Evolutionary conservation across 2,329 filamentous ascomycete species (phyloP), one percentile per base, ranked within the genome.

Genomic region (Cytospora schulzeri): DNA sequence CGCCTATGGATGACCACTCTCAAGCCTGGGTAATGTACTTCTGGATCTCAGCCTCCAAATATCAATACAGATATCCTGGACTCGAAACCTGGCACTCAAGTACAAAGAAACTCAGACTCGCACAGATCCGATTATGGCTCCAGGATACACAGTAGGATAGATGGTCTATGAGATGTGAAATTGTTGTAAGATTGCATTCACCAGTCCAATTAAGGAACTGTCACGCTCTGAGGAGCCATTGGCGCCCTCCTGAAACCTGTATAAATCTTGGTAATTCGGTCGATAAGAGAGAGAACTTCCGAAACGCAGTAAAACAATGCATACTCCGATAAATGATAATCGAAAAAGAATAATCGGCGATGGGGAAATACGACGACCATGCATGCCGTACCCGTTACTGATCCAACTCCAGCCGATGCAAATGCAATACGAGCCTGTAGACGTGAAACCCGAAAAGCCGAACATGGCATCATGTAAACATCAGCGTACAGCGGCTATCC

Each of bases 381-480:
- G 38, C 24, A 51, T 28, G 60, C 60, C 52, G 22, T 62, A 62
- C 33, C 52, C 52, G 50, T 50, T 62, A 57, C 60, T 52, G 38
- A 38, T 35, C 22, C 60, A 29, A 63, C 61, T 63, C 61, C 61
- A 53, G 31, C 22, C 50, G 41, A 63, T 63, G 55, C 55, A 56
- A 59, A 33, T 59, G 45, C 50, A 53, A 58, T 22, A 19, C 45
- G 8, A 22, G 45, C 45, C 54, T 56, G 35, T 60, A 50, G 45
- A 17, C 55, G 28, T 35, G 33, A 41, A 19, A 26, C 52, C 52
- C 41, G 8, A 11, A 48, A 31, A 57, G 19, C 29, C 53, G n/a
- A 52, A 41, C 28, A 57, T 50, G 55, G 61, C 52, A 57, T 38
- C 64, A 33, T 45, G 33, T 60, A 57, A 48, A 57, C 60, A 59